Conservation (phyloP, 768 basidiomycete species). For the Megacollybia marginata region DNA sequence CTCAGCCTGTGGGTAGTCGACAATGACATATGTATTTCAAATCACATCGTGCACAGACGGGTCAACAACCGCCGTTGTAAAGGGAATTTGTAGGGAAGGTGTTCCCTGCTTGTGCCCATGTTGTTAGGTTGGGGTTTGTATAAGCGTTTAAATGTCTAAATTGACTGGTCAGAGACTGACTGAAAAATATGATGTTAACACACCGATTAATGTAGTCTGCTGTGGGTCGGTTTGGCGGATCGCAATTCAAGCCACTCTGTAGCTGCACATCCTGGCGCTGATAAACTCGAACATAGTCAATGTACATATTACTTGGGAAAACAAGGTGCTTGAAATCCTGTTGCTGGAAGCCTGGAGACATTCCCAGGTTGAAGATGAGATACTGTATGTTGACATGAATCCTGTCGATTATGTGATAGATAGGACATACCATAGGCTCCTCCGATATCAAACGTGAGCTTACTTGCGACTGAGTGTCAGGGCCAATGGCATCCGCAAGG, state of each 20-base stretch:
- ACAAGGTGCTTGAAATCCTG: conserved; percentile 63
- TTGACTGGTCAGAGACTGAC: not conserved
- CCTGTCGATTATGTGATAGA: not conserved
- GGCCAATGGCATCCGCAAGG: conserved; percentile 53
- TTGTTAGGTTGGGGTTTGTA: conserved; percentile 78
- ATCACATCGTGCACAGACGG: not conserved
- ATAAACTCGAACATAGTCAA: conserved; percentile 89
- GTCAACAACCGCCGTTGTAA: conserved; percentile 7
- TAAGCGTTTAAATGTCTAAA: conserved; percentile 48
- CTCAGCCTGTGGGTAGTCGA: not conserved
- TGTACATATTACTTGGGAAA: conserved; percentile 75
- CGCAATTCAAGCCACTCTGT: conserved; percentile 65
- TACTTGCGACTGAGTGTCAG: conserved; percentile 53
- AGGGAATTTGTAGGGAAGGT: conserved; percentile 59
- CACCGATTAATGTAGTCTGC: conserved; percentile 70
- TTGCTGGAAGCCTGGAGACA: conserved; percentile 69
- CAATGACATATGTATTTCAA: not conserved
- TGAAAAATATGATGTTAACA: conserved; percentile 6
- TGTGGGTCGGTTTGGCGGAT: conserved; percentile 76
- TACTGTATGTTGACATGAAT: conserved; percentile 36
- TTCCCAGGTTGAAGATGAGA: conserved; percentile 79
- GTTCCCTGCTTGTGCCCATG: conserved; percentile 74
- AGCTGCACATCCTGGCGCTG: conserved; percentile 55
- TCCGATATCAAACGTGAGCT: conserved; percentile 71
- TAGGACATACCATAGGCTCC: conserved; percentile 79